These are phyloP conservation scores for Theileria luwenshuni DNA, from an alignment of 169 alveolate species.

Conservation along the genomic window DNA sequence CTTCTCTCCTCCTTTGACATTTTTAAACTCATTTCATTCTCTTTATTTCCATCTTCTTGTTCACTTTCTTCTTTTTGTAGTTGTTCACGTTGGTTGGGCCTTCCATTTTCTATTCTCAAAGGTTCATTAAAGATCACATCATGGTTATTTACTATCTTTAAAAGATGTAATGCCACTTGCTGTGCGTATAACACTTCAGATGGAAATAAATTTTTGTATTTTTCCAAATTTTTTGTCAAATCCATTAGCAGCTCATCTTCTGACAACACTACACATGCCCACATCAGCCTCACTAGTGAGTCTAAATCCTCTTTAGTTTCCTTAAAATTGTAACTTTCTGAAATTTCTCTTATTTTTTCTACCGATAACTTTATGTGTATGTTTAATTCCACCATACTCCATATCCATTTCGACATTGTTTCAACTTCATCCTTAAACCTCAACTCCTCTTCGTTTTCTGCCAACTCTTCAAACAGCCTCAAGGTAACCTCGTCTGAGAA, in stretches of 20 bases:
- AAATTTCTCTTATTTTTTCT: neutral
- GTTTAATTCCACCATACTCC: conserved; percentile 46
- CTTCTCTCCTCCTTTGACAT: neutral
- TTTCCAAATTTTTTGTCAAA: conserved; percentile 8
- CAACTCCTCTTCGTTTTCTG: neutral
- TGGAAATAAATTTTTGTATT: conserved; percentile 31
- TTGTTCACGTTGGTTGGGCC: too few species aligned
- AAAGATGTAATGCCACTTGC: conserved; percentile 54
- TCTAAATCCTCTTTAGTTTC: conserved; percentile 11
- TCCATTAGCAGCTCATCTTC: conserved; percentile 46
- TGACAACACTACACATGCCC: conserved; percentile 60
- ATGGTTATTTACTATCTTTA: conserved; percentile 15
- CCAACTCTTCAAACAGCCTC: conserved; percentile 44
- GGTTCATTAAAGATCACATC: conserved; percentile 19
- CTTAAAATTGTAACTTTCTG: neutral
- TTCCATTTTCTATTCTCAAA: too few species aligned
- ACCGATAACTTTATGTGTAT: conserved; percentile 44
- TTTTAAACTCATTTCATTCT: neutral
- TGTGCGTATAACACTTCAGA: conserved; percentile 59
- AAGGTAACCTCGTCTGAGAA: conserved; percentile 39
- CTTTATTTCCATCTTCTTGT: neutral
- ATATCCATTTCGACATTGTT: conserved; percentile 30
- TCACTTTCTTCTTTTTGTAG: too few species aligned
- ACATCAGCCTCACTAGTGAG: conserved; percentile 35
- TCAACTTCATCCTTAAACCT: conserved; percentile 8